Evolutionary conservation across 1,284 basidiomycete genomes (phyloP).

Genomic region (Austropuccinia psidii): DNA sequence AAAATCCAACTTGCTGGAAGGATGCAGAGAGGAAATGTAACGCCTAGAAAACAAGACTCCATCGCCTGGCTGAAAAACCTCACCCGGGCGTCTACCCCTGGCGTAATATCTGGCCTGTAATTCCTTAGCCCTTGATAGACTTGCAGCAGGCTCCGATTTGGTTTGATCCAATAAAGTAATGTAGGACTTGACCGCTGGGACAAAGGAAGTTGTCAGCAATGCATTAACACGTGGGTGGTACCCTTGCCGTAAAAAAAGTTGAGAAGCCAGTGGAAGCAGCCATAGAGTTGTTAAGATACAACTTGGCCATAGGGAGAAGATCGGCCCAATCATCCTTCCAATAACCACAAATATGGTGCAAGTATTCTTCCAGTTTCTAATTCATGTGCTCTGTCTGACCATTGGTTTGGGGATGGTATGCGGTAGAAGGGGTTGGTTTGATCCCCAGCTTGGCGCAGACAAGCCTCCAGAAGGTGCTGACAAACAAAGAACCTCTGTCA

Average conservation of each 20-base stretch:
- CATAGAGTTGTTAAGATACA: conserved; percentile 45
- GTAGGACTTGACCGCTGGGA: neutral
- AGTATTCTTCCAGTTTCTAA: conserved; percentile 25
- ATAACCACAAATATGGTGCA: conserved; percentile 38
- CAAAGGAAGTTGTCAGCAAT: neutral
- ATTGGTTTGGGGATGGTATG: conserved; percentile 10
- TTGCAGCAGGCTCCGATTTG: neutral
- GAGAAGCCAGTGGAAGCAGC: conserved; percentile 46
- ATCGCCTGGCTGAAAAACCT: neutral
- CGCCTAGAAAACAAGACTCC: neutral
- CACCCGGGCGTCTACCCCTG: neutral
- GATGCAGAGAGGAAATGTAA: neutral
- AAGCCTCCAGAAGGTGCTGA: neutral
- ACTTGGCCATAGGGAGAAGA: conserved; percentile 44
- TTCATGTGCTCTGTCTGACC: conserved; percentile 11
- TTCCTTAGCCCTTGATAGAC: neutral
- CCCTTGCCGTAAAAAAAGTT: conserved; percentile 51
- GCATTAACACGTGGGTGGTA: conserved; percentile 43
- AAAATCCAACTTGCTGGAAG: neutral
- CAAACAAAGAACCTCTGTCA: neutral
- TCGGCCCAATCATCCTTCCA: conserved; percentile 40
- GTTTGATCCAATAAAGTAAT: neutral
- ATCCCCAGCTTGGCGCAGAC: neutral
- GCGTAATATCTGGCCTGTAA: neutral
- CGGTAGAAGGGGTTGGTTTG: conserved; percentile 3